Evolutionary conservation across 164 flowering plant genomes (phyloP), one percentile per base, ranked within the genome.

Genomic region (Vitis labrusca): DNA sequence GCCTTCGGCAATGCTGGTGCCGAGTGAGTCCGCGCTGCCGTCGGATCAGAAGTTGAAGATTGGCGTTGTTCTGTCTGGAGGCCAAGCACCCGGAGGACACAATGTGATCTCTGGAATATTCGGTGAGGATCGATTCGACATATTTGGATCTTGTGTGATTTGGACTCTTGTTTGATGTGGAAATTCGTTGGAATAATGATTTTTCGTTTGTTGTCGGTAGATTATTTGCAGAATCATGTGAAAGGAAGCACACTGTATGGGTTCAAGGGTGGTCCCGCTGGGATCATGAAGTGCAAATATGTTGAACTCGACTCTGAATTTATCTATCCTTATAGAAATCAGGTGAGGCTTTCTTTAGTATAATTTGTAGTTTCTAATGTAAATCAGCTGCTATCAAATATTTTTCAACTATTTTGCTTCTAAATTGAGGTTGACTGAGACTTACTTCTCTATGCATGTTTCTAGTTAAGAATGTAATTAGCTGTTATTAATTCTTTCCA

Each of bases 31-130:
- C 8, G 76, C 72, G 5, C 17, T 44, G 2, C 30, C 19, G 17
- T 64, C 79, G 8, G 85, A 71, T 63, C 80, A 76, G 78, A 85
- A 79, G 73, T 73, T 93, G 88, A 95, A 91, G 84, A 88, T 95
- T 60, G 99, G 98, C 9, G 98, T 95, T 32, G 98, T 95, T 51
- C 78, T 95, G 66, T 95, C 99, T 16, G 99, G 99, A 53, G 99
- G 99, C 19, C 99, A 94, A 78, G 99, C 99, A n/a, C 99, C 99
- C 10, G 99, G 99, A 27, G 99, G 99, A 19, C 99, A 93, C 81
- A 95, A 95, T 83, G 98, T 95, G 48, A 95, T 95, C 48, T 89
- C 84, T 72, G 99, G 97, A 70, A 84, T 93, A 62, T 93, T 82
- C 61, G 99, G 99, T 94, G 59, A 71, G 85, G 14, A 2, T 59